Base-by-base conservation (phyloP, 2,329 filamentous ascomycete species). In the Cryphonectria carpinicola region DNA sequence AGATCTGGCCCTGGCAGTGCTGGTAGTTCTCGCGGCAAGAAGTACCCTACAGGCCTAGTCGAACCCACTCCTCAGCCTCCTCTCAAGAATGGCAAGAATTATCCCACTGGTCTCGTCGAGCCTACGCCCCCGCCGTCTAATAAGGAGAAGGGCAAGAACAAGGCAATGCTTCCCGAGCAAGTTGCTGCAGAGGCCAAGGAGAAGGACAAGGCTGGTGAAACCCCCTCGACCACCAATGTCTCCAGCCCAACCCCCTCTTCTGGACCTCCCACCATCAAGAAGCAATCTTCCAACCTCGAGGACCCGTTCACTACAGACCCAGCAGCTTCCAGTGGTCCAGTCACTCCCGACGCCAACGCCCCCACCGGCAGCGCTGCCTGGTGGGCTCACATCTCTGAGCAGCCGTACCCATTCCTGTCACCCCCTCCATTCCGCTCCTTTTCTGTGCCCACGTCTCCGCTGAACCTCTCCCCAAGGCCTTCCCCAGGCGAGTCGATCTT, bases 41-140 rank as follows among this genome's bases (percentile, higher is more conserved):
- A 19, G 6, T 39, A 64, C 13, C 28, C 49, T 3, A 70, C 28
- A 35, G 58, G 69, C 22, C 60, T 60, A 22, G 65, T 65, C 22
- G 25, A 68, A 49, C 60, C 60, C 37, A 39, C 58, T 3, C 32
- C 46, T n/a, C 60, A 65, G 32, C 49, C 60, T 39, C 6, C 14
- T 37, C 58, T 3, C 17, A 61, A 39, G 32, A 61, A 37, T 35
- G 49, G 46, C 25, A 63, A 60, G 14, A 5, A 10, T 2, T 28
- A 41, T 25, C 35, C 65, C 8, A 64, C 19, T 39, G 65, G 69
- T 22, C 46, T 67, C n/a, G 65, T 58, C 46, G n/a, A 70, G 58
- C 58, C 46, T 46, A 39, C 56, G 13, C 41, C 43, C 22, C 58
- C 63, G 39, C 35, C 58, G 19, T 13, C 22, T 1, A 49, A 49